Evolutionary conservation across 140 eudicot genomes (phyloP).

Genomic region (Bidens hawaiensis): DNA sequence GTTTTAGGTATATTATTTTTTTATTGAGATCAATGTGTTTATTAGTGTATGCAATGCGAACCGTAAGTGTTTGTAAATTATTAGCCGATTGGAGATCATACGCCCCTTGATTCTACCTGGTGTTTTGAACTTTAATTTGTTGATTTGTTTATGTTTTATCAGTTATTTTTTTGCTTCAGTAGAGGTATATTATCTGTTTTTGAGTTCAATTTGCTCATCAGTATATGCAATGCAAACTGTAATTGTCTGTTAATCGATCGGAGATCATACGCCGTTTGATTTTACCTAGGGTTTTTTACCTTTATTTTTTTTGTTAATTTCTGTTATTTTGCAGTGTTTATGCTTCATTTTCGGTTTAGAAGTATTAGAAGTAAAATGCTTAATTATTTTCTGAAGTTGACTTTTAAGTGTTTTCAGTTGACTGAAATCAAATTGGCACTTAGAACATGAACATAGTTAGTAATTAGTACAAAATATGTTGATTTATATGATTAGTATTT

Average conservation of each 20-base stretch:
- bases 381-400: constrained; percentile 7
- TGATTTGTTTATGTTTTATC: too few relatives aligned
- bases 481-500: constrained; percentile 13
- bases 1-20: too few relatives aligned
- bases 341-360: constrained; percentile 9
- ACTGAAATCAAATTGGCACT: constrained; percentile 4
- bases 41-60: constrained; percentile 14
- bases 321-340: neutral
- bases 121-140: constrained; percentile 20
- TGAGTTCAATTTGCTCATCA: too few relatives aligned
- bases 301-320: neutral
- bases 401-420: constrained; percentile 2
- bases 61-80: too few relatives aligned
- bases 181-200: too few relatives aligned
- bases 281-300: too few relatives aligned
- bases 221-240: too few relatives aligned
- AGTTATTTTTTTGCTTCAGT: too few relatives aligned
- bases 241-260: too few relatives aligned
- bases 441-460: neutral
- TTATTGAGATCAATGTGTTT: too few relatives aligned
- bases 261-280: too few relatives aligned
- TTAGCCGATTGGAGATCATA: too few relatives aligned
- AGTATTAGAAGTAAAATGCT: constrained; percentile 19
- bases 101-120: constrained; percentile 15
- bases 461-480: neutral